Evolutionary conservation across 176 grass and related monocot genomes (phyloP), one percentile per base, ranked within the genome.

Genomic region (Tillandsia fasciculata): DNA sequence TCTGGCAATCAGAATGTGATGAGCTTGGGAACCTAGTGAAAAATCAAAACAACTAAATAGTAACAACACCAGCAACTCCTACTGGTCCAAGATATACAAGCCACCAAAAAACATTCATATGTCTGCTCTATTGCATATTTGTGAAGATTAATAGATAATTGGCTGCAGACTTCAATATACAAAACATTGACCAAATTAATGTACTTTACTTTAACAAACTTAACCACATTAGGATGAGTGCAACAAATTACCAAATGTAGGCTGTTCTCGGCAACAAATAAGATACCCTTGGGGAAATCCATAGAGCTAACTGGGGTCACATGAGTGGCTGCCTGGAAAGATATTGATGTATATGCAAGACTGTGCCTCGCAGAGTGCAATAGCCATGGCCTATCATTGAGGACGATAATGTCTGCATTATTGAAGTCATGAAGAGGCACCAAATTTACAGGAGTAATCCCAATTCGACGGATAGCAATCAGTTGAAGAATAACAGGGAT

Each of bases 181-280:
- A 61, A 61, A 61, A 61, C 17, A 61, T 59, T 9, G 17, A 20
- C 56, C 22, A 61, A 61, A 61, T 18, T 61, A 61, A 61, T 61
- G 54, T 59, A 59, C 54, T 61, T n/a, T 61, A 59, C n/a, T 57
- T 57, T 59, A 61, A 61, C 7, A 61, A 61, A 18, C 56, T 61
- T 23, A 18, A 57, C n/a, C 28, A 17, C 24, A 27, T 49, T 12
- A 15, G 61, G 26, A 58, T 26, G 57, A 24, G 9, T 50, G 47
- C 13, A 13, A 13, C 28, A 64, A 72, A 61, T 75, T 75, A 97
- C 94, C 89, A 97, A 86, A 83, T 97, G 82, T 76, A 97, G 83
- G 71, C 89, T 90, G 85, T 81, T 97, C 72, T 97, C 94, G 48
- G 94, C 80, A 73, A 97, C 89, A 87, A 97, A 97, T 51, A 97